Evolutionary conservation across 495 filamentous ascomycete genomes (phyloP).

Genomic region (Cenococcum geophilum): DNA sequence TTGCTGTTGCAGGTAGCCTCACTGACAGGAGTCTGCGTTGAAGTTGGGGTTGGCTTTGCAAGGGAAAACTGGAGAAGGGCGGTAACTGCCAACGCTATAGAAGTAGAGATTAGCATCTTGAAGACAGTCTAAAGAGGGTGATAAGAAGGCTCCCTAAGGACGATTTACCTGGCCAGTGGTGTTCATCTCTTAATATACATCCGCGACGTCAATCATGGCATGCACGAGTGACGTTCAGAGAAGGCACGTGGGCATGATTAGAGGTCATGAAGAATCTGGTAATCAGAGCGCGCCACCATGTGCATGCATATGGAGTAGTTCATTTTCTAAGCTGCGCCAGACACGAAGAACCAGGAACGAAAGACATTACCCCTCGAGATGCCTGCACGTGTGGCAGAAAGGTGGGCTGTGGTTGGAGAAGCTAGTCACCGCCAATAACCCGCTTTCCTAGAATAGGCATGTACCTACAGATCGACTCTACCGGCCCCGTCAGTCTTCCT

Average conservation of each 20-base stretch:
- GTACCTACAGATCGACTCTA: no score
- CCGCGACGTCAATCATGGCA: neutral
- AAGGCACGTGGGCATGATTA: neutral
- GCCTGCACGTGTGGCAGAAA: neutral
- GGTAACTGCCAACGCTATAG: neutral
- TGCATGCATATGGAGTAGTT: neutral
- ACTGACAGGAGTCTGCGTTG: constrained; percentile 37
- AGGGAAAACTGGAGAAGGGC: constrained; percentile 2
- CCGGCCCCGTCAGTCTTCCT: no score
- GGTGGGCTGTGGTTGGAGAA: neutral
- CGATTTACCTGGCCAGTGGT: neutral
- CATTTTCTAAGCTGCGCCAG: neutral
- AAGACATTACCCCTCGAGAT: neutral
- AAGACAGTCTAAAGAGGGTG: neutral
- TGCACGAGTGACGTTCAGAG: neutral
- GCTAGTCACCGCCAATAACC: neutral
- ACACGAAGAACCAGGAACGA: neutral
- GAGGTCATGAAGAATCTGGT: neutral
- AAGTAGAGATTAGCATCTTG: constrained; percentile 9
- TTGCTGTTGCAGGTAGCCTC: constrained; percentile 58
- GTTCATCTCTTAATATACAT: neutral
- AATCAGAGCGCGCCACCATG: neutral
- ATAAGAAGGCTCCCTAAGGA: neutral
- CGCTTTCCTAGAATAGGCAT: no score
- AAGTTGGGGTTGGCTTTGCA: constrained; percentile 8